Percentiles rank a stretch among this genome's conserved stretches.
Evolutionary conservation across 225 moss, liverwort and hornwort genomes (phyloP).

Genomic region (Sphagnum contortum): DNA sequence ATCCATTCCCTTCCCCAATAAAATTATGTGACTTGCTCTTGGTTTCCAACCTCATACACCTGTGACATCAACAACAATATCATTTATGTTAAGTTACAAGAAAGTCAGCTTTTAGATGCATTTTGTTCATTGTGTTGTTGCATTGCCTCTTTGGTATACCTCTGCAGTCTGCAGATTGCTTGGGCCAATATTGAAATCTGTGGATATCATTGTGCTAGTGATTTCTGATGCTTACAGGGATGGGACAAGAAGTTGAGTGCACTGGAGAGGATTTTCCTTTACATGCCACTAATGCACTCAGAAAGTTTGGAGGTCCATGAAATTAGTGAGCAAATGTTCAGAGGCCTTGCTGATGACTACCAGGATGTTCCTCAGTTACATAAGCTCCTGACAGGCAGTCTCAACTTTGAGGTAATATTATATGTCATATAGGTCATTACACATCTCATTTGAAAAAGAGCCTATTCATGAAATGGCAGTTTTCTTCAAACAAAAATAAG

Average conservation of each 20-base stretch:
- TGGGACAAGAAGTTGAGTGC: conserved; percentile 47
- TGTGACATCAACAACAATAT: no score
- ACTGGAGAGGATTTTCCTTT: conserved; percentile 46
- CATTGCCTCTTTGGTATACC: no score
- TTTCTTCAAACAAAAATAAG: not conserved
- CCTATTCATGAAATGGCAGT: not conserved
- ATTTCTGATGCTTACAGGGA: conserved; percentile 25
- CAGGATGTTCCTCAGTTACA: conserved; percentile 28
- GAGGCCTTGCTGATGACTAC: conserved; percentile 30
- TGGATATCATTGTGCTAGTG: not conserved
- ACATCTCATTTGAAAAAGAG: not conserved
- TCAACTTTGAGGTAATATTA: conserved; percentile 41
- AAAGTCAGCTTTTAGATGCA: no score
- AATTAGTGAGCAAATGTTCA: conserved; percentile 25
- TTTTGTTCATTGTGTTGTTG: no score
- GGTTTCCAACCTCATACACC: no score
- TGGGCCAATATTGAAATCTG: no score
- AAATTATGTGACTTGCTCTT: no score
- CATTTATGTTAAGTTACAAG: no score
- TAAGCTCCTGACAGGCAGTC: not conserved
- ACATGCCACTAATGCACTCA: conserved; percentile 68
- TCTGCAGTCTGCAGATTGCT: no score
- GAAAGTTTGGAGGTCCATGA: conserved; percentile 44
- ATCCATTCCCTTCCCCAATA: not conserved
- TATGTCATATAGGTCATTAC: not conserved